Evolutionary conservation across 2,329 filamentous ascomycete species (phyloP).

Genomic region (Fusarium mangiferae): DNA sequence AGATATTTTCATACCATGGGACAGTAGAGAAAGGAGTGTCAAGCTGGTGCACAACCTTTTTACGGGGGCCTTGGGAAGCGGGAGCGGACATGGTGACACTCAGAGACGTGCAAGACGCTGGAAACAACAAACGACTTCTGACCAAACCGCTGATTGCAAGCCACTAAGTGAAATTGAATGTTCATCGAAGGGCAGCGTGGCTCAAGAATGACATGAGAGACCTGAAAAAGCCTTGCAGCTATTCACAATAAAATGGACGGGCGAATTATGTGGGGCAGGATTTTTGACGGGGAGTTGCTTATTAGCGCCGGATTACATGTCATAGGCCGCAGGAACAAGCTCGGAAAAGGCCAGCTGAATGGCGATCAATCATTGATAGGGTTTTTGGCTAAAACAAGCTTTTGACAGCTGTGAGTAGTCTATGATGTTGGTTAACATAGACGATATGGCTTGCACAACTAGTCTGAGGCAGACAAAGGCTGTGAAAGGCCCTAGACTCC

Average conservation of each 20-base stretch:
- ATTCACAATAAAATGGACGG: slow-evolving; percentile 20
- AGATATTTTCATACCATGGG: slow-evolving; percentile 61
- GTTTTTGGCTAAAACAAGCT: neutral
- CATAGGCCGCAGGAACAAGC: slow-evolving; percentile 24
- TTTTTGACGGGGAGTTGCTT: slow-evolving; percentile 27
- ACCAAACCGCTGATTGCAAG: neutral
- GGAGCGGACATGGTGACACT: slow-evolving; percentile 40
- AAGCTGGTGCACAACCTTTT: slow-evolving; percentile 71
- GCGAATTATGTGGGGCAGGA: slow-evolving; percentile 18
- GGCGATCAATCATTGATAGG: neutral
- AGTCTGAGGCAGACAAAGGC: neutral
- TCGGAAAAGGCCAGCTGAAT: neutral
- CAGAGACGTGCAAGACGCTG: neutral
- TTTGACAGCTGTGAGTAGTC: neutral
- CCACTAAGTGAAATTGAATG: neutral
- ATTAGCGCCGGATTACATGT: slow-evolving; percentile 25
- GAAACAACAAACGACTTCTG: too few relatives aligned
- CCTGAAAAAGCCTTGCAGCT: slow-evolving; percentile 14
- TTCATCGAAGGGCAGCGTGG: neutral
- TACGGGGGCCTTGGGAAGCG: slow-evolving; percentile 51
- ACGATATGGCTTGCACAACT: neutral
- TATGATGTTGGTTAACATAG: neutral
- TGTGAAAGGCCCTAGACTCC: neutral
- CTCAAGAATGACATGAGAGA: neutral
- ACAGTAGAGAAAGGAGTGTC: slow-evolving; percentile 72